Evolutionary conservation across 768 basidiomycete genomes (phyloP).

Genomic region (Tylopilus balloui): DNA sequence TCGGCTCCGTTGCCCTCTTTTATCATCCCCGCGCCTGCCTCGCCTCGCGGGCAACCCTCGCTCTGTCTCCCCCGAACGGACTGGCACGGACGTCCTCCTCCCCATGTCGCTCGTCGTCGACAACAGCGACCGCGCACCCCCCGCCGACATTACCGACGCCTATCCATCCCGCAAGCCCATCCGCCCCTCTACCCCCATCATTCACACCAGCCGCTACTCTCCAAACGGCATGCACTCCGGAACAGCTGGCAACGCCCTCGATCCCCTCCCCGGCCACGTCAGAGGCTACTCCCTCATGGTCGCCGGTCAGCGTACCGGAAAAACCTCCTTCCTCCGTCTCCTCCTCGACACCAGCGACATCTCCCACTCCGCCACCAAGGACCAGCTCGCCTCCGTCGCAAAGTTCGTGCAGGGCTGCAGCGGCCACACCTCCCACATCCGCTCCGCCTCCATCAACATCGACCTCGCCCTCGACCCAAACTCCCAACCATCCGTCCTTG

Average conservation of each 20-base stretch:
- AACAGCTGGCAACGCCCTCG: constrained; percentile 25
- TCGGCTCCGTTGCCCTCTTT: constrained; percentile 45
- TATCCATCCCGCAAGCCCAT: constrained; percentile 19
- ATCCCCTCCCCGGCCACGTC: constrained; percentile 24
- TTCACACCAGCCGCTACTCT: constrained; percentile 23
- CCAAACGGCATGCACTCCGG: constrained; percentile 29
- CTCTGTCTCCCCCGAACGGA: constrained; percentile 43
- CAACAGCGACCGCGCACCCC: constrained; percentile 47
- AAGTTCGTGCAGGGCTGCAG: constrained; percentile 76
- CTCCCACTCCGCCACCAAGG: constrained; percentile 56
- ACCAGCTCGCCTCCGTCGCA: constrained; percentile 76
- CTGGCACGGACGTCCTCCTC: constrained; percentile 37
- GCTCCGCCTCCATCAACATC: constrained; percentile 68
- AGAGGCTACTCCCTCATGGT: constrained; percentile 67
- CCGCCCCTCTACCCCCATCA: constrained; percentile 25
- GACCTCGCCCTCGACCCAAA: constrained; percentile 50
- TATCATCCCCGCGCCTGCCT: constrained; percentile 66
- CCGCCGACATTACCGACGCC: constrained; percentile 42
- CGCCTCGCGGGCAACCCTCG: constrained; percentile 54
- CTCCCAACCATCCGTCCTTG: constrained; percentile 45
- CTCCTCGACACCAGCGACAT: constrained; percentile 77
- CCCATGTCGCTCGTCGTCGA: constrained; percentile 54
- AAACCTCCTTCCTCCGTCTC: constrained; percentile 83
- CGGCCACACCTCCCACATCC: constrained; percentile 68
- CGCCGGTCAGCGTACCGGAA: constrained; percentile 78